Base-by-base conservation (phyloP, 768 basidiomycete species). In the Tulasnella sp. region DNA sequence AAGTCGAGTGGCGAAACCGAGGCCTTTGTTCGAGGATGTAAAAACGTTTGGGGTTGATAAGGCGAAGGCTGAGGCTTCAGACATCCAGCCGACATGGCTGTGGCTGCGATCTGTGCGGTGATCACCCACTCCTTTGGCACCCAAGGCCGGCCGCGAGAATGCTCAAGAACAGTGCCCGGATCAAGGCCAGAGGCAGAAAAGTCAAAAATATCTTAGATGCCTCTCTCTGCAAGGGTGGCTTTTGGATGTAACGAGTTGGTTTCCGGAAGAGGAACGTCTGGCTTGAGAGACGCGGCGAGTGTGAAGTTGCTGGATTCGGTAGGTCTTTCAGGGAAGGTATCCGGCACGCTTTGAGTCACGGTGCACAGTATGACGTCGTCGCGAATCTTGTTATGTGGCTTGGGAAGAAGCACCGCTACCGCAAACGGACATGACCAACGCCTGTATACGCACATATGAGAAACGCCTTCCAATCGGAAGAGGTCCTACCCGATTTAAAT, bases 1-100 rank as follows among this genome's bases (percentile, higher is more conserved):
- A 69, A 69, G 64, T 69, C 64, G 64, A 69, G 64, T 9, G 64
- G 28, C 28, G 64, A 31, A 69, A 69, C 16, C 34, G 64, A 69
- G 28, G 64, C 34, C 64, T 69, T 69, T 69, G 64, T 69, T 69
- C 24, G 2, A 37, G 14, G 64, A 69, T 31, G 64, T 69, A 69
- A 69, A 69, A 69, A 69, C 64, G 37, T 37, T 28, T 11, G 28
- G 64, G 28, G 64, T 8, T 69, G 64, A 69, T 31, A 28, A 6
- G 64, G 31, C 31, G 34, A 37, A n/a, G 58, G 54, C 24, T 54
- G 54, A 11, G 34, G 12, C 31, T 16, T 6, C 64, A 37, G 16
- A 11, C 12, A 69, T 69, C 64, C 64, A 37, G 64, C 64, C 64
- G 64, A 69, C 37, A 69, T 4, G 64, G 64, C 31, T 37, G 37